Conservation (phyloP, 805 yeast genomes). For the Ogataea sp. region DNA sequence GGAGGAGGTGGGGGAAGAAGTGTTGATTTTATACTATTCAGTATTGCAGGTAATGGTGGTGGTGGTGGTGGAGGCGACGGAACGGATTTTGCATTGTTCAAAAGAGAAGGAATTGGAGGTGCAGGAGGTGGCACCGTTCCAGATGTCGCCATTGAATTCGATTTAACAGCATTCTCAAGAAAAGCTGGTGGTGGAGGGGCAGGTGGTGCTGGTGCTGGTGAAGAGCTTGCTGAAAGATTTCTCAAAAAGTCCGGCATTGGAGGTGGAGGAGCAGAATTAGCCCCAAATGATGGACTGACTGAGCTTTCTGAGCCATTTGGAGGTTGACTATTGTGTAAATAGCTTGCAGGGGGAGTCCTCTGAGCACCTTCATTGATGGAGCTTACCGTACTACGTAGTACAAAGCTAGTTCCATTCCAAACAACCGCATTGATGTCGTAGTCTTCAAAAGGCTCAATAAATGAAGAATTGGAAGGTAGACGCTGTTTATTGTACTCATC, state of each 20-base stretch:
- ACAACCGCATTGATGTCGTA: constrained; percentile 10
- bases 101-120: constrained; percentile 16
- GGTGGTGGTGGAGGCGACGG: constrained; percentile 18
- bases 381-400: no score
- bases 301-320: no score
- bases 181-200: constrained; percentile 17
- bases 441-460: constrained; percentile 17
- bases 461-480: constrained; percentile 4
- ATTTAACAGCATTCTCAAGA: background rate
- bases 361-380: no score
- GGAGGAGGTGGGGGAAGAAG: constrained; percentile 14
- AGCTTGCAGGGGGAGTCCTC: no score
- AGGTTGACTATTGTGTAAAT: no score
- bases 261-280: constrained; percentile 10
- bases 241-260: no score
- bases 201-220: constrained; percentile 4
- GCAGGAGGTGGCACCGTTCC: constrained; percentile 15
- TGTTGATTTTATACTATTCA: background rate
- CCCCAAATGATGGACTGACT: background rate
- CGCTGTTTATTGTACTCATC: background rate
- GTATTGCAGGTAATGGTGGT: constrained; percentile 6
- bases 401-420: no score
- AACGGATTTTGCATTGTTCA: background rate
- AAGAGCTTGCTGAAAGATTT: no score
- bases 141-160: no score